Evolutionary conservation across 2,329 filamentous ascomycete genomes (phyloP), one percentile per base, ranked within the genome.

Genomic region (Blumeria hordei): DNA sequence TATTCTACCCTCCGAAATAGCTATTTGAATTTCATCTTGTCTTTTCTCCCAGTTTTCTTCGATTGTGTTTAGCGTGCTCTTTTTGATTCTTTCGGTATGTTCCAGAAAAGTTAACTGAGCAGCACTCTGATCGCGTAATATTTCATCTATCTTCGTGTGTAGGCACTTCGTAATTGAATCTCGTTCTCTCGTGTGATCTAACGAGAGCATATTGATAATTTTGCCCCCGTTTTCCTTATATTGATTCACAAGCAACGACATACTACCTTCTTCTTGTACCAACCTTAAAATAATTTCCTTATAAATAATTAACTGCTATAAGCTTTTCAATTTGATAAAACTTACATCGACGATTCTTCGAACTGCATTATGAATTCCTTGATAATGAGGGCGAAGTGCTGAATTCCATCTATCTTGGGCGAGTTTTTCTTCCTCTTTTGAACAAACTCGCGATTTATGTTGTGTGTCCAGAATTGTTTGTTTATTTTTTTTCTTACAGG

Each of bases 311-410:
- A 65, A 61, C 32, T 51, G n/a, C 41, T 3, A 43, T 1, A 10
- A 54, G 32, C 11, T 21, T 5, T 36, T 14, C 36, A 18, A 9
- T n/a, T 55, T 7, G 2, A 49, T 6, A 12, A 2, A 28, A 59
- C 62, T 61, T 59, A 65, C 64, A 59, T 64, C 59, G n/a, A 60
- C 62, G 56, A 66, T 59, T n/a, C 57, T 58, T 52, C 64, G 60
- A 11, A 64, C 52, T 3, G 59, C 60, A 34, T 64, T 55, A 14
- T 56, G 51, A 28, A 64, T 34, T n/a, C 57, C 58, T 11, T 49
- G 53, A 54, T 65, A 65, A 57, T 65, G 64, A n/a, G 62, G 61
- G 55, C 61, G 57, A 14, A 65, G 39, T 32, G 61, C 62, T 18
- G 59, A 49, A 55, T 62, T 63, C 62, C 63, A 66, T 9, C 36